Evolutionary conservation across 2,329 filamentous ascomycete species (phyloP).

Genomic region (Ophiognomonia clavigignenti-juglandacearum): DNA sequence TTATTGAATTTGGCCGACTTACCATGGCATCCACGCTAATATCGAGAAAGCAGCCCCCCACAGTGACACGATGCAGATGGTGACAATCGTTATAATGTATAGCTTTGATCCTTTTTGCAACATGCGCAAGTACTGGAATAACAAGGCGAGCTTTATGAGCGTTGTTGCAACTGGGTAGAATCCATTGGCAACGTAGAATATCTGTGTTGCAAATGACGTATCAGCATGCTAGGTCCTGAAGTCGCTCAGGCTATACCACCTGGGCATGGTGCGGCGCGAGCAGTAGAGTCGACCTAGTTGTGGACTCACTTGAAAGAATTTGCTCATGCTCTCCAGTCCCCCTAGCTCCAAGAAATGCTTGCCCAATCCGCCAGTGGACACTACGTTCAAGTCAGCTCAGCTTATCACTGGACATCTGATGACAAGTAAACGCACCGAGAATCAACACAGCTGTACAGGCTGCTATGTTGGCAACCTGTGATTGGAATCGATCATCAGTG

Average conservation of each 20-base stretch:
- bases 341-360: constrained; percentile 8
- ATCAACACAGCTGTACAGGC: not conserved
- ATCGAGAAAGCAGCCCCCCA: constrained; percentile 27
- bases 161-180: constrained; percentile 18
- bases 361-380: constrained; percentile 11
- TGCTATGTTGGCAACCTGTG: not conserved
- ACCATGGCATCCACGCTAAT: constrained; percentile 28
- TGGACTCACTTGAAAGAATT: constrained; percentile 9
- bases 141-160: constrained; percentile 19
- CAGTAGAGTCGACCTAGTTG: too few relatives aligned
- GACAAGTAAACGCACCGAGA: too few relatives aligned
- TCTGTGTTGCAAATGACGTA: not conserved
- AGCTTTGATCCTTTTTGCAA: constrained; percentile 15
- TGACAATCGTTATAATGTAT: constrained; percentile 16
- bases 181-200: constrained; percentile 18
- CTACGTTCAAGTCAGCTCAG: too few relatives aligned
- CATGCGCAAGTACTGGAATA: constrained; percentile 19
- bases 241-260: too few relatives aligned
- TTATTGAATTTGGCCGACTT: not conserved
- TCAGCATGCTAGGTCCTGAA: not conserved
- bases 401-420: too few relatives aligned
- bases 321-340: constrained; percentile 2
- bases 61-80: constrained; percentile 23
- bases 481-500: too few relatives aligned
- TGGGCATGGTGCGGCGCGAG: too few relatives aligned